Base-by-base conservation (phyloP, 306 rosid genomes). In the Lagenaria siceraria region DNA sequence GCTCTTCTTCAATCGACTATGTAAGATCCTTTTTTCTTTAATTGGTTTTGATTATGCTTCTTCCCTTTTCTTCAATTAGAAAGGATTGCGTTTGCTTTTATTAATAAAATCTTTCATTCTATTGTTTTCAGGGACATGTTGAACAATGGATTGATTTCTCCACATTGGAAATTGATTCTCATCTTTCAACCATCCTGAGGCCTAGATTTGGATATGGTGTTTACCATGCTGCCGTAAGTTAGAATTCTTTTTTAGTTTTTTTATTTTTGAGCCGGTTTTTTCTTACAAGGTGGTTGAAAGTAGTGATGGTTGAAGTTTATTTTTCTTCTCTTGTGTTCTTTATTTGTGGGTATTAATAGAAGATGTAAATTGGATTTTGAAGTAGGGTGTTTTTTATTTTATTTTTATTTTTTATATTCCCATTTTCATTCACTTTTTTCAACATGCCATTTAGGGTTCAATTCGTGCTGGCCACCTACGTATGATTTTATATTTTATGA, bases 1-100 rank as follows among this genome's bases (percentile, higher is more conserved):
- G 96, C 60, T 89, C 88, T 46, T 86, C 91, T 74, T 64, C 53
- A 8, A 89, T 93, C 83, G 93, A 89, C 21, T 77, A 51, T 64
- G 98, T 93, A 81, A 52, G 82, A 13, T 25, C 1, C 58, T 46
- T 10, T 5, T 13, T 46, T 51, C 46, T 72, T 13, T 15, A 6
- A 21, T 10, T 59, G 17, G 43, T 35, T 18, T 76, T 36, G 60
- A 46, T 70, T 46, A 40, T 31, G 75, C 1, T 24, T 15, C 14
- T 69, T 12, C n/a, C 21, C 29, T 73, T 13, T 17, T n/a, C n/a
- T n/a, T n/a, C n/a, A 24, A 24, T 46, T 9, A 51, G 42, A 7
- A 17, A 48, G 17, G 36, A 51, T 15, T 12, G 11, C 6, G 58
- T 49, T 24, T 29, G 24, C 21, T 51, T 49, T 35, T 35, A 3